Base-by-base conservation (phyloP, 2,329 filamentous ascomycete genomes). In the Hypoxylon sp. region DNA sequence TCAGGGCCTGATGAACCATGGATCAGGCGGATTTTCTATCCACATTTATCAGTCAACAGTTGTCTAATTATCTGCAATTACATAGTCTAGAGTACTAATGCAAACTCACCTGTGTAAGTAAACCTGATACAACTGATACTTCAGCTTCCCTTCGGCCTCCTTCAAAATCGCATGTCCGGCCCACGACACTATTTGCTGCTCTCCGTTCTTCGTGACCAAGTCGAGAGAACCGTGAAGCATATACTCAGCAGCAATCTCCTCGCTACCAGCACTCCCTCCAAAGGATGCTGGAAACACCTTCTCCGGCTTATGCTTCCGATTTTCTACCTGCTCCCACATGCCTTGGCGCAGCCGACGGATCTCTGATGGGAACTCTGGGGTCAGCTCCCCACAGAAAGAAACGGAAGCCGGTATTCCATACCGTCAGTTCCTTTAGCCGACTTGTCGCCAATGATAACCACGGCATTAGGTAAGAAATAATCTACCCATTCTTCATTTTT, bases 241-340 rank as follows among this genome's bases (percentile, higher is more conserved):
- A 39, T 76, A 76, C 72, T 82, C 81, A 41, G 73, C 70, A 19
- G 21, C 45, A 21, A 21, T 32, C 53, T 66, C 73, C 7, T 55
- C 62, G 34, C 27, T 50, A 9, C 16, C 41, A 19, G 47, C 57
- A 5, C 39, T 56, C 56, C 60, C 56, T 46, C 68, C 50, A 59
- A 82, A 82, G 3, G 64, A 64, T 0, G 74, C 81, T 16, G 81
- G 80, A 60, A 83, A 84, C 6, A 82, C 79, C 70, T 81, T 81
- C 29, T 70, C 70, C 25, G 82, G 76, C 1, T 70, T 77, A 72
- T 85, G 83, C 62, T 73, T 80, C 39, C 83, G 76, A 37, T 76
- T 74, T 59, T 73, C 70, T 19, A 83, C 78, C 19, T 71, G 68
- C 11, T 80, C 75, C 81, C 82, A 83, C 82, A 84, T 85, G 23